Evolutionary conservation across 441 rosid genomes (phyloP).

Genomic region (Adansonia grandidieri): DNA sequence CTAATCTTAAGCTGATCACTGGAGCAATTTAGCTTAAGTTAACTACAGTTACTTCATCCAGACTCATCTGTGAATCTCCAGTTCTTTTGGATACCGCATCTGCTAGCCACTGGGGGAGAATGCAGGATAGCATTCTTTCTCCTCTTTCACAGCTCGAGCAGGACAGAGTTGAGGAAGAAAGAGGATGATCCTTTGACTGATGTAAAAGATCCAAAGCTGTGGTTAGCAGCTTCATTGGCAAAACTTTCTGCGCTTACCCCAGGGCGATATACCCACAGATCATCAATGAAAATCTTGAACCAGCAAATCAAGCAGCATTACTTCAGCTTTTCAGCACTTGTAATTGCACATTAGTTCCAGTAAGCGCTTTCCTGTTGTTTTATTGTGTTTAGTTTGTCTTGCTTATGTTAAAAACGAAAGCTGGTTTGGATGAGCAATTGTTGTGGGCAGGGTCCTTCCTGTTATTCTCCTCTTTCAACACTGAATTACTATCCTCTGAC

Average conservation of each 20-base stretch:
- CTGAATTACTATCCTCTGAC: neutral
- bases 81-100: slow-evolving; percentile 64
- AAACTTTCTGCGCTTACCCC: slow-evolving; percentile 65
- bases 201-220: slow-evolving; percentile 74
- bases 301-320: slow-evolving; percentile 69
- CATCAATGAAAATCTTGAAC: slow-evolving; percentile 66
- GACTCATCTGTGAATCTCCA: slow-evolving; percentile 79
- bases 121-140: slow-evolving; percentile 77
- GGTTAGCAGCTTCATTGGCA: slow-evolving; percentile 64
- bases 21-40: slow-evolving; percentile 71
- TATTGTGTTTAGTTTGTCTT: neutral
- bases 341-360: slow-evolving; percentile 63
- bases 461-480: neutral
- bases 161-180: slow-evolving; percentile 72
- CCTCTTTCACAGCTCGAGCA: slow-evolving; percentile 82
- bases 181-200: slow-evolving; percentile 86
- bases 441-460: neutral
- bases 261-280: slow-evolving; percentile 68
- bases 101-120: slow-evolving; percentile 70
- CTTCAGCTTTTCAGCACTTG: slow-evolving; percentile 65
- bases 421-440: neutral
- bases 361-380: slow-evolving; percentile 36
- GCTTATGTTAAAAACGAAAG: neutral
- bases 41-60: slow-evolving; percentile 75
- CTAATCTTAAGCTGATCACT: slow-evolving; percentile 69